Conservation (phyloP, 345 rosid genomes). For the Acer saccharum region DNA sequence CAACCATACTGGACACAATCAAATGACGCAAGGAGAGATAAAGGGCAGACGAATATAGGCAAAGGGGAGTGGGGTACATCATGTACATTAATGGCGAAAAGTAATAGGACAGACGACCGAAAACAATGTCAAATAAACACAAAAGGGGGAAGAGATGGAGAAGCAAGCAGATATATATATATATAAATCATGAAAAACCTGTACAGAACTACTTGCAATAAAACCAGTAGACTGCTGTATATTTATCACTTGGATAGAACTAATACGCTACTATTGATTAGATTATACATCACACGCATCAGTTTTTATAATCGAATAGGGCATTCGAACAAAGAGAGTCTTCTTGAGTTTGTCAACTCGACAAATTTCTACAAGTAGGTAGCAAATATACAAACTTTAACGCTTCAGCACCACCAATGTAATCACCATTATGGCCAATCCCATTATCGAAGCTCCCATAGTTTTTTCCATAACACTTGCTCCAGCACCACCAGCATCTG, state of each 20-base stretch:
- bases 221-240: not conserved
- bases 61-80: conserved; percentile 80
- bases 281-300: not conserved
- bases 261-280: not conserved
- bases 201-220: not conserved
- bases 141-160: too few species aligned
- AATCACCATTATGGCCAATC: conserved; percentile 61
- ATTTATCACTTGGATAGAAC: not conserved
- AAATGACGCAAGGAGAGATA: conserved; percentile 48
- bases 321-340: not conserved
- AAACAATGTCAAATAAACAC: not conserved
- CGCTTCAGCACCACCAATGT: conserved; percentile 68
- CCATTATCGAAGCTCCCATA: conserved; percentile 49
- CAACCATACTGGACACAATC: conserved; percentile 55
- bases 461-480: conserved; percentile 31
- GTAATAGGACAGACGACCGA: conserved; percentile 12
- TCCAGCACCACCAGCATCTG: conserved; percentile 23
- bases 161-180: not conserved
- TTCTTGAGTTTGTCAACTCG: conserved; percentile 22
- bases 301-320: not conserved
- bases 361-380: conserved; percentile 35
- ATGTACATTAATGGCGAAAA: conserved; percentile 37
- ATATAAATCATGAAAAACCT: not conserved
- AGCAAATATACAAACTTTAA: conserved; percentile 16
- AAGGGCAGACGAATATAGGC: conserved; percentile 75